Base-by-base conservation (phyloP, 2,329 filamentous ascomycete species). In the Neopestalotiopsis rosae region DNA sequence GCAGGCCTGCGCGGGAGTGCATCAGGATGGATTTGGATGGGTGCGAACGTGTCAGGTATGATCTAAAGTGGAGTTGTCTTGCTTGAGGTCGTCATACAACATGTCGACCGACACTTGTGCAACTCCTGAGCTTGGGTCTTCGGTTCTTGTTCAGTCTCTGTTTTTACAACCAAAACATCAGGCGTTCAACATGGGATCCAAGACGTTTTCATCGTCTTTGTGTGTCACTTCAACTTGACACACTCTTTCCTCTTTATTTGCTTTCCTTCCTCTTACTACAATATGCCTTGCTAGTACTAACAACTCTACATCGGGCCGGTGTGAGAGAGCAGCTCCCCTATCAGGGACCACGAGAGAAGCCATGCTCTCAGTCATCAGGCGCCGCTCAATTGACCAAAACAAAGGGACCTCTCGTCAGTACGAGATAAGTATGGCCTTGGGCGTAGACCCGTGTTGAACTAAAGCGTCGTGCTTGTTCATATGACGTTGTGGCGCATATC, bases 141-240 rank as follows among this genome's bases (percentile, higher is more conserved):
- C 85, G 87, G 84, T 85, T 85, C 88, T 89, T 89, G 87, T 89
- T 87, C 88, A 89, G 87, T 91, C 89, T 88, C 87, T 91, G 89
- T 92, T 93, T 93, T 93, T 91, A 86, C 90, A 93, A 94, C 91
- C 88, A 92, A 93, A 93, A 92, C 89, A 90, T 87, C 83, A 86
- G 90, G 88, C 88, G 89, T 91, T 93, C 91, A 93, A 93, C 90
- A 88, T 84, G 82, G 88, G 89, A 89, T 89, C 88, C 89, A 90
- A 89, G 87, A 86, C 86, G 86, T 85, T 85, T 84, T 84, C 81
- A 81, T 85, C 85, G 82, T 88, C 84, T 87, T 80, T 76, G 85
- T 83, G 85, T 83, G 83, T 85, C 85, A 89, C 83, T 87, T 92
- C 89, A 92, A 92, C 90, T 85, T 90, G 87, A 86, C 81, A 77